Base-by-base conservation (phyloP, 2,329 filamentous ascomycete species). In the Dothideomycetidae sp. region DNA sequence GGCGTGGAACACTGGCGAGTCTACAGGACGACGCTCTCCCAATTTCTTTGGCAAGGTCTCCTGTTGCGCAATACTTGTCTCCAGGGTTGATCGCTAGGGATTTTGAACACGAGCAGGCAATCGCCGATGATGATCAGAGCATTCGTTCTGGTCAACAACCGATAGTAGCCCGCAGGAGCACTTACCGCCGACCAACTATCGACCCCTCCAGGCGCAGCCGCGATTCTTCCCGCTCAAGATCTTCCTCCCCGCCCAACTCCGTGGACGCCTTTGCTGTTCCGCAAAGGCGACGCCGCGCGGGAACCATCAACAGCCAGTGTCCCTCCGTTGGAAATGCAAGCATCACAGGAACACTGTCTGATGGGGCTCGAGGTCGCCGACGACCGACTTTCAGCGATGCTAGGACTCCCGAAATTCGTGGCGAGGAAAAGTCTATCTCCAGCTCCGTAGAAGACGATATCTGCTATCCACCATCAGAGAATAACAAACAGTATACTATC, bases 181-280 rank as follows among this genome's bases (percentile, higher is more conserved):
- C 60, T 5, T 62, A 66, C 43, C 53, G 63, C 29, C 58, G 62
- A 14, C 32, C 31, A 12, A 35, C 38, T 12, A 30, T 31, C 26
- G 38, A 40, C 16, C 38, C 35, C 37, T 11, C 37, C 26, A 14
- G 26, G 15, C 23, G 28, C 5, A 45, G 43, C 48, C 55, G 44
- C 48, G 58, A 50, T 1, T 50, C 49, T 14, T 52, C 49, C 7
- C 69, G 69, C 14, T 73, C 71, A 33, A 71, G 83, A 39, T 84
- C 82, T 1, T 64, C 73, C 2, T 96, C 90, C 4, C 88, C 88
- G 9, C 90, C 90, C 5, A 98, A 94, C 58, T 98, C 90, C 0
- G 85, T 98, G 36, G 93, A 96, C 57, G 90, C 90, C 3, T 98
- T 98, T 58, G 90, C 90, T 12, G 82, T 90, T 51, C 82, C 83